Evolutionary conservation across 441 rosid species (phyloP).

Genomic region (Macaranga tanarius): DNA sequence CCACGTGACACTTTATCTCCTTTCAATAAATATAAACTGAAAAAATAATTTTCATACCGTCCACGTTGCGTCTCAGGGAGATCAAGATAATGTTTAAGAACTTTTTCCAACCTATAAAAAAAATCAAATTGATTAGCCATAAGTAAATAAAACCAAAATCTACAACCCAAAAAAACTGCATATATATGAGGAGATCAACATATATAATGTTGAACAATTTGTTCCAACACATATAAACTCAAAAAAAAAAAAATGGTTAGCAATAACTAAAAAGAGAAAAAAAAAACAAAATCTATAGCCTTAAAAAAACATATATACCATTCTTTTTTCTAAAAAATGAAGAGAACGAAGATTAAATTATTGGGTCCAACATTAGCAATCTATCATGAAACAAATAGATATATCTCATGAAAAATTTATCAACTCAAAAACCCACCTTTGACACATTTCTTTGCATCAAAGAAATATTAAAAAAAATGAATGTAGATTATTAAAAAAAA

Average conservation of each 20-base stretch:
- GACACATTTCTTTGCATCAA: no score
- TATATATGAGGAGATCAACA: no score
- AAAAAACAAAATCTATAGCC: background rate
- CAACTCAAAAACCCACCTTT: no score
- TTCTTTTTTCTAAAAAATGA: no score
- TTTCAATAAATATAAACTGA: no score
- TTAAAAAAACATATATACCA: no score
- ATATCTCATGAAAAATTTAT: no score
- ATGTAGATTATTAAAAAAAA: no score
- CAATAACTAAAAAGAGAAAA: background rate
- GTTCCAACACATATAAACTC: constrained; percentile 22
- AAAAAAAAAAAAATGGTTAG: background rate
- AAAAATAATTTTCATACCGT: constrained; percentile 19
- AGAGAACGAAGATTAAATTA: background rate
- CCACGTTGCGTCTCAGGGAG: constrained; percentile 25
- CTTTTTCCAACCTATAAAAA: constrained; percentile 28
- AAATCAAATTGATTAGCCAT: background rate
- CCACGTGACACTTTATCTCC: background rate
- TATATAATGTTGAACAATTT: constrained; percentile 1
- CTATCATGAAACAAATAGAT: no score
- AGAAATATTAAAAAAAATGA: no score
- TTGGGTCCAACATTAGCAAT: no score
- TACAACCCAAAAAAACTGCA: no score
- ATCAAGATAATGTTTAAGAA: constrained; percentile 23
- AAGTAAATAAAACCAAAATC: background rate